Conservation (phyloP, 345 rosid species). For the Citrus hindsii region DNA sequence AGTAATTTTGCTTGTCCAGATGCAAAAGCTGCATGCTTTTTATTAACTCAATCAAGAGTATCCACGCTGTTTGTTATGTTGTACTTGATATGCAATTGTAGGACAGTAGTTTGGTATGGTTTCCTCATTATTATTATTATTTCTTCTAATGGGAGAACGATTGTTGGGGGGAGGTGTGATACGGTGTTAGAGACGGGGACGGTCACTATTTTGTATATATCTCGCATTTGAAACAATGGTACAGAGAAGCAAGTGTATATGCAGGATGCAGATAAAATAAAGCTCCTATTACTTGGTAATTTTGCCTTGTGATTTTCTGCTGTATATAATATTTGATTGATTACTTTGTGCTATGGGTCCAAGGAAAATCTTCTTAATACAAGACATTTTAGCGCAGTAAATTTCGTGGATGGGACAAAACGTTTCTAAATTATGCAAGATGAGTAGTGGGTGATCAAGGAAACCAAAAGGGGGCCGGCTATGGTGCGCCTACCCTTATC, state of each 20-base stretch:
- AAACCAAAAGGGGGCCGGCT: too few relatives aligned
- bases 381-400: too few relatives aligned
- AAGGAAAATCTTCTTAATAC: too few relatives aligned
- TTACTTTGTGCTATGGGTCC: background rate
- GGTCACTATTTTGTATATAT: constrained; percentile 15
- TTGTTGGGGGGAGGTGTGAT: background rate
- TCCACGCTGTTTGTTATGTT: background rate
- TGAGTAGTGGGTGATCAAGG: too few relatives aligned
- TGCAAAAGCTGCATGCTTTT: background rate
- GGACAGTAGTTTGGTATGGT: background rate
- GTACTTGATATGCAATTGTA: background rate
- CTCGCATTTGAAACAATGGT: background rate
- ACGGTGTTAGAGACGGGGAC: constrained; percentile 7
- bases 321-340: background rate
- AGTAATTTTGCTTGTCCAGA: background rate
- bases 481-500: too few relatives aligned
- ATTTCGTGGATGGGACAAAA: too few relatives aligned
- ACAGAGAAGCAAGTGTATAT: background rate
- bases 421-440: too few relatives aligned
- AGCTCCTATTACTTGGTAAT: background rate
- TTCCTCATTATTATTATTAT: too few relatives aligned
- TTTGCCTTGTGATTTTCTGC: background rate
- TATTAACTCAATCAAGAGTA: background rate
- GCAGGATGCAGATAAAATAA: background rate
- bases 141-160: background rate